These are phyloP conservation scores for Daldinia childiae DNA, from an alignment of 495 filamentous ascomycete genomes.

Conservation along the genomic window DNA sequence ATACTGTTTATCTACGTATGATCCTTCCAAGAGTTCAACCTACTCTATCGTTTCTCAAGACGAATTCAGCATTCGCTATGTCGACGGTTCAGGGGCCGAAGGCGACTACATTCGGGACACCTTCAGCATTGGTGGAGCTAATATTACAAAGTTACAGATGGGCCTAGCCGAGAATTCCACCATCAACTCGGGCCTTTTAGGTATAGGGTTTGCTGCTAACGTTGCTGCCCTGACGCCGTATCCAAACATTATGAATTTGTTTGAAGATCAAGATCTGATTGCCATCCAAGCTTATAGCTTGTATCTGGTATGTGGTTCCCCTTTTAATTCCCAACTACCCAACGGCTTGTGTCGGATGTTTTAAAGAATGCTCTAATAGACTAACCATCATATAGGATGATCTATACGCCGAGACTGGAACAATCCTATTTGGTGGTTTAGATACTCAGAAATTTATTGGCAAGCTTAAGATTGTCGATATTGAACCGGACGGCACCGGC, in stretches of 20 bases:
- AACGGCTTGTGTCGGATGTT: not conserved
- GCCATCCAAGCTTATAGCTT: constrained; percentile 86
- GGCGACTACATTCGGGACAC: constrained; percentile 87
- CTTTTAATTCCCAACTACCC: not conserved
- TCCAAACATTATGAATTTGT: constrained; percentile 77
- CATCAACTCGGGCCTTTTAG: constrained; percentile 82
- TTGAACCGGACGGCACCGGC: constrained; percentile 55
- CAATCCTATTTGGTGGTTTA: constrained; percentile 90
- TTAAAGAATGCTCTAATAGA: not conserved
- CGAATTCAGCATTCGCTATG: constrained; percentile 83
- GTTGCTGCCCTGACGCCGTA: constrained; percentile 74
- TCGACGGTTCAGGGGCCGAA: constrained; percentile 67
- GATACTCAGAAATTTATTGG: constrained; percentile 87
- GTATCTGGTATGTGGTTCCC: constrained; percentile 63
- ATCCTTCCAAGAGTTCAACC: constrained; percentile 72
- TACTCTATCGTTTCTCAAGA: constrained; percentile 69
- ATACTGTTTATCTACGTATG: constrained; percentile 46
- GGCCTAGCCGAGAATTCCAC: constrained; percentile 78
- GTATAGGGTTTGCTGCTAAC: constrained; percentile 83
- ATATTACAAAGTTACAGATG: constrained; percentile 76
- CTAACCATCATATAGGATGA: constrained; percentile 50
- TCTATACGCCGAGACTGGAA: constrained; percentile 71
- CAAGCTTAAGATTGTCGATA: constrained; percentile 72
- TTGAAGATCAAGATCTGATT: constrained; percentile 76
- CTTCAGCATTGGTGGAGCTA: constrained; percentile 71